Evolutionary conservation across 2,329 filamentous ascomycete species (phyloP), one percentile per base, ranked within the genome.

Genomic region (Hymenoscyphus repandus): DNA sequence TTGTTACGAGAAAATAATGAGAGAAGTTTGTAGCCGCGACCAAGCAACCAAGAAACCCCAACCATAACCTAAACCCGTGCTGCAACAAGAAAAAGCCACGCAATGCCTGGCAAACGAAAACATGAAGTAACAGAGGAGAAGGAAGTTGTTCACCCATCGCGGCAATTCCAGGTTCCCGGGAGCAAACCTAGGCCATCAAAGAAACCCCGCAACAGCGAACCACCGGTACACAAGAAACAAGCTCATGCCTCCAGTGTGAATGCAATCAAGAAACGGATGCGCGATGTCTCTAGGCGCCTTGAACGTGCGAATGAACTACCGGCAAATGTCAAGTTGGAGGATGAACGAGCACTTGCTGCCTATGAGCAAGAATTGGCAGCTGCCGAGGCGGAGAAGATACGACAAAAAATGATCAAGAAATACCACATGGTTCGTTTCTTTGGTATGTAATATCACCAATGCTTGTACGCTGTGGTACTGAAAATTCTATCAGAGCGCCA

Each of bases 381-480:
- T 55, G 74, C 78, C 43, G 72, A 79, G 52, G 74, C 76, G 52
- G 80, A 82, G 61, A 83, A 82, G 69, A 76, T 75, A 64, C 77
- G 81, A 58, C 77, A 76, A 60, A 76, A 81, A 52, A 88, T 91
- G 79, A 90, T 91, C 55, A 75, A 75, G 45, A 86, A 84, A 67
- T 93, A 90, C 62, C 88, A 92, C 66, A 91, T 89, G 79, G 81
- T 92, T 45, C 76, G 88, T 27, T 93, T 93, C 66, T 92, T 92
- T 68, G 88, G 88, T 87, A 73, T 46, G 77, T 62, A 5, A 46
- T 2, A 45, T 45, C 6, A 6, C 7, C 15, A 9, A 20, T 18
- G 5, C 11, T 18, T n/a, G 13, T 34, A 12, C 37, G n/a, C 7
- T 46, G 9, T 20, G 17, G 33, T 2, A 20, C 33, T 18, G 30